Evolutionary conservation across 495 filamentous ascomycete genomes (phyloP).

Genomic region (Aspergillus nanangensis): DNA sequence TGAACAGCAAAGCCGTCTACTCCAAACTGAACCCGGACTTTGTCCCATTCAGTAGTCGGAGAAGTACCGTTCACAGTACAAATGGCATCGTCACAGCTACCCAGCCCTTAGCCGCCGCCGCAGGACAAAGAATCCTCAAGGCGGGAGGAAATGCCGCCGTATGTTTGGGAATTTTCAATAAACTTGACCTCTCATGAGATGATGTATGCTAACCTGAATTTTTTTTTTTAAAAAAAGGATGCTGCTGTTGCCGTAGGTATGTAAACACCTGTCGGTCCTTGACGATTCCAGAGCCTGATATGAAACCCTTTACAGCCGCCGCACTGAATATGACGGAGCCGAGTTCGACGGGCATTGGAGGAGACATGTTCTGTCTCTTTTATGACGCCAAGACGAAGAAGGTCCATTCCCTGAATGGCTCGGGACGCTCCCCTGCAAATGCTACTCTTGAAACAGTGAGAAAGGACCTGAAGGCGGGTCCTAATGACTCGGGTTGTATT

Average conservation of each 20-base stretch:
- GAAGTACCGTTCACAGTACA: constrained; percentile 89
- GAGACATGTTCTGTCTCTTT: constrained; percentile 96
- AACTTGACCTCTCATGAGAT: no score
- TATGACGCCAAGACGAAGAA: constrained; percentile 79
- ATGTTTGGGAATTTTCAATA: constrained; percentile 37
- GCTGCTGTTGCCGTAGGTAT: constrained; percentile 82
- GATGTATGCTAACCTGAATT: no score
- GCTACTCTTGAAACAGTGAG: constrained; percentile 66
- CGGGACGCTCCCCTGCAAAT: constrained; percentile 71
- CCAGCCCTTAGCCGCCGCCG: constrained; percentile 85
- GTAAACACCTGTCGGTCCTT: no score
- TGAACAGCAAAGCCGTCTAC: constrained; percentile 58
- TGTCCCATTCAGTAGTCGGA: constrained; percentile 71
- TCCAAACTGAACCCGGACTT: constrained; percentile 55
- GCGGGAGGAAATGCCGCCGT: constrained; percentile 92
- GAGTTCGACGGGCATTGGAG: constrained; percentile 90
- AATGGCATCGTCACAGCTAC: constrained; percentile 90
- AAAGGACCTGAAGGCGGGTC: constrained; percentile 61
- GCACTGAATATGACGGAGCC: constrained; percentile 93
- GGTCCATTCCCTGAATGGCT: constrained; percentile 84
- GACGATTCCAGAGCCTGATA: no score
- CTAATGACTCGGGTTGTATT: constrained; percentile 58
- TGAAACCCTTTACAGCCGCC: constrained; percentile 56
- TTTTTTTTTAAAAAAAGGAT: constrained; percentile 54
- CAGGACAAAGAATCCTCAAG: constrained; percentile 76